Evolutionary conservation across 371 early-diverging fungal genomes (phyloP).

Genomic region (Haplosporangium sp.): DNA sequence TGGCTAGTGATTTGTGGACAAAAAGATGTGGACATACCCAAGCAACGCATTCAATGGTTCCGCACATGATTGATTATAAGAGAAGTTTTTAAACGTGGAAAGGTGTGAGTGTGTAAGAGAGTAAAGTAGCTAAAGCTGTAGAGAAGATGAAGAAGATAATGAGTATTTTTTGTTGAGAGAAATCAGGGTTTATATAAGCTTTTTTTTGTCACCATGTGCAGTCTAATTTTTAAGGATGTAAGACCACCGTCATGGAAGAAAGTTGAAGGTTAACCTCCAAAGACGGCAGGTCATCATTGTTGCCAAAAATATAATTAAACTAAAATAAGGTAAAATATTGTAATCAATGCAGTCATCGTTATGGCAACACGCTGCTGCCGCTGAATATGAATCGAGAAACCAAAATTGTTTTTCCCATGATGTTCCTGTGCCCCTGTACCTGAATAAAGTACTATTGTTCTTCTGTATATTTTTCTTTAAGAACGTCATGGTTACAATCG

Average conservation of each 20-base stretch:
- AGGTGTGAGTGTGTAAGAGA: neutral
- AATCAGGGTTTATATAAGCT: too few species aligned
- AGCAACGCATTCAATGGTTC: constrained; percentile 32
- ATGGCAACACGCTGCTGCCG: too few species aligned
- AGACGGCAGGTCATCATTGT: neutral
- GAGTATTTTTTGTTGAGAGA: neutral
- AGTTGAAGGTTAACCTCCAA: neutral
- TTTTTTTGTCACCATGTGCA: neutral
- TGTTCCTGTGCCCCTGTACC: too few species aligned
- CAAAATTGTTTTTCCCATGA: too few species aligned
- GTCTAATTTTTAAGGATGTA: neutral
- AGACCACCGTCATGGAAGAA: constrained; percentile 9
- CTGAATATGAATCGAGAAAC: too few species aligned
- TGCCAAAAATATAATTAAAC: too few species aligned
- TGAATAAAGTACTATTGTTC: too few species aligned
- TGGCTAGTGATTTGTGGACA: neutral
- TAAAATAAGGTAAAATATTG: too few species aligned
- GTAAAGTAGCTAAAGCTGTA: neutral
- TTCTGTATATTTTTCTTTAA: too few species aligned
- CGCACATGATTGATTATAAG: constrained; percentile 19
- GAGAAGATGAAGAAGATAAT: neutral
- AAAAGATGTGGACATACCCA: constrained; percentile 20
- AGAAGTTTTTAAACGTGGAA: neutral
- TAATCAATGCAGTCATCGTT: too few species aligned
- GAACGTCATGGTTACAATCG: too few species aligned